These are phyloP conservation scores for Knoxdaviesia capensis DNA, from an alignment of 2,329 filamentous ascomycete genomes.

Conservation along the genomic window DNA sequence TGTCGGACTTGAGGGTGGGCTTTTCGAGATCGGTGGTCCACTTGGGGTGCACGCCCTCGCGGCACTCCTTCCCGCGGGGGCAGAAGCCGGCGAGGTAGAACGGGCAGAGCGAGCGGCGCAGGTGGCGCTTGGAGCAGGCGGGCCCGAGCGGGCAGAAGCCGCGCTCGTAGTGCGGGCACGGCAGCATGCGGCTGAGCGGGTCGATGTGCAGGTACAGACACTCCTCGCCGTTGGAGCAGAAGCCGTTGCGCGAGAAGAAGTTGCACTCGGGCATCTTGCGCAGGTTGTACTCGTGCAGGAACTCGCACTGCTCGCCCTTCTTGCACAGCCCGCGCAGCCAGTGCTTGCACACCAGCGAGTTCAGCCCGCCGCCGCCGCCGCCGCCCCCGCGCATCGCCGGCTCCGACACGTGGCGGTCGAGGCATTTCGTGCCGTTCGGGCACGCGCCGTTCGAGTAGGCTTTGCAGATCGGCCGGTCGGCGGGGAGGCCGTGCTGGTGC, in stretches of 20 bases:
- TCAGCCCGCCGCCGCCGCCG: constrained; percentile 33
- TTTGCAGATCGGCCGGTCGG: constrained; percentile 64
- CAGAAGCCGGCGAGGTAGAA: constrained; percentile 93
- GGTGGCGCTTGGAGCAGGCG: constrained; percentile 71
- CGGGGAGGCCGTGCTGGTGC: constrained; percentile 66
- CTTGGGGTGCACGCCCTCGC: constrained; percentile 61
- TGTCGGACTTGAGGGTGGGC: constrained; percentile 48
- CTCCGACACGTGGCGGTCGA: constrained; percentile 54
- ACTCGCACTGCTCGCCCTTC: constrained; percentile 92
- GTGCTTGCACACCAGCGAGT: constrained; percentile 91
- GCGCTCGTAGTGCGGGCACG: constrained; percentile 80
- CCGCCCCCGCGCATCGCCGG: constrained; percentile 14
- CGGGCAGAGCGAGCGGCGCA: constrained; percentile 58
- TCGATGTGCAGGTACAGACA: constrained; percentile 86
- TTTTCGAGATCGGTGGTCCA: constrained; percentile 63
- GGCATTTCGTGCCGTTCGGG: constrained; percentile 63
- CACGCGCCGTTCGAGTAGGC: constrained; percentile 75
- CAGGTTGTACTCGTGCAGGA: constrained; percentile 95
- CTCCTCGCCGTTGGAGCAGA: constrained; percentile 92
- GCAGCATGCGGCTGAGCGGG: constrained; percentile 55
- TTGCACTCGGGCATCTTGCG: constrained; percentile 98
- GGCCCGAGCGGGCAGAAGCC: constrained; percentile 90
- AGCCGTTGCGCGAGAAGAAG: constrained; percentile 82
- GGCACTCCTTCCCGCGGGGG: constrained; percentile 58
- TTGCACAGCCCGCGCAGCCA: constrained; percentile 96